Base-by-base conservation (phyloP, 2,329 filamentous ascomycete species). In the Aspergillus sp. region DNA sequence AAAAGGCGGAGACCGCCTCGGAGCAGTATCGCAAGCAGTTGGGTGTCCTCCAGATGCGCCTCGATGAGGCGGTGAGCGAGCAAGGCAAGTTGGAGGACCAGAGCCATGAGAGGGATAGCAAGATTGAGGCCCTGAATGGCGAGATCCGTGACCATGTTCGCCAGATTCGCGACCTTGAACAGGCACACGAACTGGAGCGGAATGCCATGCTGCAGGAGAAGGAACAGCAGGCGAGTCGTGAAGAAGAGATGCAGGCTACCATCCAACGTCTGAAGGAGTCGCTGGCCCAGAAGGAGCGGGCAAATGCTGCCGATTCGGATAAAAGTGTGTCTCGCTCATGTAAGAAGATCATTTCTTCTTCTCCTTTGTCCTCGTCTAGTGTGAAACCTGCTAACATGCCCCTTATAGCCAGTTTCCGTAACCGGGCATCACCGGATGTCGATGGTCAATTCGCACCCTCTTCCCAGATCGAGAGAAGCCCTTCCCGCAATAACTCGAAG, bases 221-320 rank as follows among this genome's bases (percentile, higher is more conserved):
- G 80, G 93, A 97, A 66, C 91, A 96, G 69, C 89, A 93, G 77
- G 83, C 85, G 57, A 89, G 89, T 68, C 85, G 89, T 59, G 92
- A 97, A 73, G 92, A 97, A 72, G 92, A 97, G 76, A 88, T 98
- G 85, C 91, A 96, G 76, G 83, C 86, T 60, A 90, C 94, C 57
- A 95, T 98, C 71, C 92, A 96, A 79, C 85, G 94, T 58, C 81
- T 99, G 69, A 98, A 97, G 82, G 93, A 97, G 74, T 90, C 87
- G 53, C 81, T 97, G 68, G 89, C 91, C 55, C 90, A 93, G 78
- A 88, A 90, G 74, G 89, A 89, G 69, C 80, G 80, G 56, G 77
- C 78, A 41, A 81, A 78, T 62, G 75, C 81, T 50, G 75, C 81
- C 48, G 83, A 82, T 56, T 79, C 79, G 58, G 84, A 83, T 38